Conservation (phyloP, 805 yeast genomes). For the Kluyveromyces dobzhanskii region DNA sequence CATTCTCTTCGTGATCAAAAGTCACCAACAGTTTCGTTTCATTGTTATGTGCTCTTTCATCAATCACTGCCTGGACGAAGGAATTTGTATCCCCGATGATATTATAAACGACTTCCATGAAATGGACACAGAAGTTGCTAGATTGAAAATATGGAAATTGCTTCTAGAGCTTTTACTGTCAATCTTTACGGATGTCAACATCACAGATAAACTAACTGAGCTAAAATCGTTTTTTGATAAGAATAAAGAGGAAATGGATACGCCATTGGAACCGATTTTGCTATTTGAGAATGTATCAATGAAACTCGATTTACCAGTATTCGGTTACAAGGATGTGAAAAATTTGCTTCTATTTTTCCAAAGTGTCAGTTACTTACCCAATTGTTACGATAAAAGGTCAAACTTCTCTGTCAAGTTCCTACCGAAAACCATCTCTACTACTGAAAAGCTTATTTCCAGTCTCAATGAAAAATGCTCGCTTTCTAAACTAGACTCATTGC, state of each 20-base stretch:
- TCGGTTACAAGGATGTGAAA: constrained; percentile 22
- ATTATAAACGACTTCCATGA: constrained; percentile 5
- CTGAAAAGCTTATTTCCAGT: constrained; percentile 10
- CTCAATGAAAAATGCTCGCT: not conserved
- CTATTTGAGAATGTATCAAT: constrained; percentile 11
- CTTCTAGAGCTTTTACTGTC: constrained; percentile 15
- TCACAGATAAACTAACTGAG: constrained; percentile 18
- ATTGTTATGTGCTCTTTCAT: constrained; percentile 8
- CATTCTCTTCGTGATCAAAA: not conserved
- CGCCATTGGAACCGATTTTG: constrained; percentile 6
- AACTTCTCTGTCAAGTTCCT: constrained; percentile 24
- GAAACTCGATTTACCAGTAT: constrained; percentile 13
- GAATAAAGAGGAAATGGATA: constrained; percentile 10
- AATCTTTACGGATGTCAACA: constrained; percentile 22
- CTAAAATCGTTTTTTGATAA: constrained; percentile 19
- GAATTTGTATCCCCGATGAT: constrained; percentile 10
- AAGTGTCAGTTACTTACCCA: constrained; percentile 26
- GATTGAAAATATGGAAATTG: constrained; percentile 21
- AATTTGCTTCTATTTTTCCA: constrained; percentile 23
- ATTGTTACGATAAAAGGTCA: constrained; percentile 25
- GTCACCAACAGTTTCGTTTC: constrained; percentile 2
- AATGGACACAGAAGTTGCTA: constrained; percentile 8
- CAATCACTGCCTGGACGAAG: constrained; percentile 14
- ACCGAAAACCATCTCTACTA: constrained; percentile 22
- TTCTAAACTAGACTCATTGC: constrained; percentile 7